These are phyloP conservation scores for Claviceps sp. DNA, from an alignment of 2,329 filamentous ascomycete genomes.

Conservation along the genomic window DNA sequence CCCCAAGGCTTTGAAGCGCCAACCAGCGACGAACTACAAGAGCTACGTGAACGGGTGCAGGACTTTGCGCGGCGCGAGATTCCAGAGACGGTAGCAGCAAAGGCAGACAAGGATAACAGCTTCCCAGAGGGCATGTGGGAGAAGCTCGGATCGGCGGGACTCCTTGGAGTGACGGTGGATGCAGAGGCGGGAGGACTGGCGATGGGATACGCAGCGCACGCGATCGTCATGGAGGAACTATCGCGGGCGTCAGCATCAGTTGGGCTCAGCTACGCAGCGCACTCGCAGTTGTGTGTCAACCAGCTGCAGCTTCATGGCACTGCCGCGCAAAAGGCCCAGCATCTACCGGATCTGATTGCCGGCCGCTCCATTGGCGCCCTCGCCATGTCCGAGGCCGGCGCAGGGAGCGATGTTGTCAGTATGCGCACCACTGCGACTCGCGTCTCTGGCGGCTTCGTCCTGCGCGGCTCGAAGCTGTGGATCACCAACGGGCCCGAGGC, in stretches of 20 bases:
- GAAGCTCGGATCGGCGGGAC: conserved; percentile 82
- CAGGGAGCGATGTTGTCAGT: conserved; percentile 86
- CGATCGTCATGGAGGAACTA: conserved; percentile 88
- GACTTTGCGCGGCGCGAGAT: conserved; percentile 88
- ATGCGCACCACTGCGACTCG: conserved; percentile 79
- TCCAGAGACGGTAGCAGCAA: conserved; percentile 64
- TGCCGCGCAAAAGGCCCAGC: conserved; percentile 63
- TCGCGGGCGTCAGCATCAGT: conserved; percentile 75
- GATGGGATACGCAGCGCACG: conserved; percentile 95
- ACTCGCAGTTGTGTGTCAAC: conserved; percentile 93
- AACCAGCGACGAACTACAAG: conserved; percentile 57
- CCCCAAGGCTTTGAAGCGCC: conserved; percentile 54
- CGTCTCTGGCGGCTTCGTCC: conserved; percentile 70
- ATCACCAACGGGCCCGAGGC: conserved; percentile 97
- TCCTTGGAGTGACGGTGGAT: conserved; percentile 86
- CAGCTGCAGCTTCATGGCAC: conserved; percentile 86
- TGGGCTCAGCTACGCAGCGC: conserved; percentile 84
- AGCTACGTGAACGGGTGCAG: conserved; percentile 72
- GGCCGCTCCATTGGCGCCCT: conserved; percentile 75
- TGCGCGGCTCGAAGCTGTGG: conserved; percentile 97
- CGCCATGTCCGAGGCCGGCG: conserved; percentile 88
- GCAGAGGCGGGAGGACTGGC: conserved; percentile 80
- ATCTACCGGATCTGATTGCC: conserved; percentile 67
- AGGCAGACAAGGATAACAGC: conserved; percentile 73
- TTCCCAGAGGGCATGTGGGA: conserved; percentile 89